A percentile compares a stretch with the other conserved stretches of the same genome.
Conservation (phyloP, 1,139 yeast genomes). For the Blastobotrys capitulatus region DNA sequence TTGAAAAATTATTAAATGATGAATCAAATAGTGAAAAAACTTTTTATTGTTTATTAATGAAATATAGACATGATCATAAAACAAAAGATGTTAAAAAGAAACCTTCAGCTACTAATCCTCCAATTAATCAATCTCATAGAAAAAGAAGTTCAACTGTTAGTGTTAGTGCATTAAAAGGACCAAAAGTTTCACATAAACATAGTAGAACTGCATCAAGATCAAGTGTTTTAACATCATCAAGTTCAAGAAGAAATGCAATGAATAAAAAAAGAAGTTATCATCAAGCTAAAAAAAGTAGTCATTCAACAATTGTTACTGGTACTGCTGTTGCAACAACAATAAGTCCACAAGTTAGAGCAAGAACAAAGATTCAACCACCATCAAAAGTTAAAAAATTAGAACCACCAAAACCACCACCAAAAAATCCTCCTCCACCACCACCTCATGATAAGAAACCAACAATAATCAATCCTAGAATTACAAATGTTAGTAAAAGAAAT, state of each 20-base stretch:
- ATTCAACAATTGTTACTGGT: background rate
- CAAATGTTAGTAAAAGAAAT: background rate
- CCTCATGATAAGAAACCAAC: constrained; percentile 1
- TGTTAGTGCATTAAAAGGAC: constrained; percentile 3
- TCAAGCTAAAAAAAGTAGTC: background rate
- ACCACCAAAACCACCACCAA: background rate
- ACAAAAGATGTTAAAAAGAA: constrained; percentile 9
- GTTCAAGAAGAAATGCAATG: constrained; percentile 12
- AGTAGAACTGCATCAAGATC: constrained; percentile 20
- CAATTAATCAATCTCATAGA: constrained; percentile 8
- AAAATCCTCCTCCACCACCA: constrained; percentile 1
- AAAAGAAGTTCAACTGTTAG: constrained; percentile 14
- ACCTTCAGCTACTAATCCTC: constrained; percentile 1
- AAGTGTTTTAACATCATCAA: constrained; percentile 24
- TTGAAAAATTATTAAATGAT: constrained; percentile 52
- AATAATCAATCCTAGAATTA: background rate
- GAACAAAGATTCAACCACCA: background rate
- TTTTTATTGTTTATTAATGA: constrained; percentile 75
- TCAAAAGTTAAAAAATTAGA: background rate
- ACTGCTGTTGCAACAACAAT: constrained; percentile 2
- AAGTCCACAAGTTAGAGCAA: background rate
- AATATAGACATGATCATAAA: constrained; percentile 77
- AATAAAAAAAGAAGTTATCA: background rate
- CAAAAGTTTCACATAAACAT: constrained; percentile 12
- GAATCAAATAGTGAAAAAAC: constrained; percentile 79